These are phyloP conservation scores for Psilocybe tampanensis DNA, from an alignment of 768 basidiomycete species.

Conservation along the genomic window DNA sequence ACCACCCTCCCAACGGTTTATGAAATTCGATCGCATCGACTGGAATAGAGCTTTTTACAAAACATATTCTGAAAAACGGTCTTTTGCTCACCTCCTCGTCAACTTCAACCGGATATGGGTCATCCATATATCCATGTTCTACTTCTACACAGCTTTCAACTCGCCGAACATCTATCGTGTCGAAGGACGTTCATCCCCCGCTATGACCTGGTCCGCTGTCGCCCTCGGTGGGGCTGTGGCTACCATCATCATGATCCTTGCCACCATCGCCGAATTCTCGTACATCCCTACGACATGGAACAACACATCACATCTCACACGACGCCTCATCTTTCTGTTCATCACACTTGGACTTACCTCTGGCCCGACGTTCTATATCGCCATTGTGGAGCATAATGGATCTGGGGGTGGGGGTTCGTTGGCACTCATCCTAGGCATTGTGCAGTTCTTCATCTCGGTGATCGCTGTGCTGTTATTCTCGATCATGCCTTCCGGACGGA, in stretches of 20 bases:
- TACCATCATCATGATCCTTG: constrained; percentile 94
- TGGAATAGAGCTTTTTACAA: constrained; percentile 99
- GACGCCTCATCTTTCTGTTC: constrained; percentile 85
- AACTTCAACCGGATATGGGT: constrained; percentile 99
- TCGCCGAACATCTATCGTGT: constrained; percentile 82
- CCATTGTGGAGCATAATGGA: constrained; percentile 72
- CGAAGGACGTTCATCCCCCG: constrained; percentile 58
- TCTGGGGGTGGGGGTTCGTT: constrained; percentile 70
- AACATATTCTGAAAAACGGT: constrained; percentile 97
- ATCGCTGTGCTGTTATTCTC: constrained; percentile 86
- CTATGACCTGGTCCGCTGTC: constrained; percentile 91
- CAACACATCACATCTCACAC: constrained; percentile 94
- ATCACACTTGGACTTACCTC: constrained; percentile 90
- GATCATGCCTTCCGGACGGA: constrained; percentile 92
- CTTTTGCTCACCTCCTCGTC: constrained; percentile 94
- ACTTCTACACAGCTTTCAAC: constrained; percentile 96
- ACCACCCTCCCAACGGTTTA: constrained; percentile 89
- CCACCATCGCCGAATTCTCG: constrained; percentile 93
- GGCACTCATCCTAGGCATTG: constrained; percentile 91
- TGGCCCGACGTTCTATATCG: constrained; percentile 94
- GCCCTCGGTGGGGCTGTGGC: constrained; percentile 96
- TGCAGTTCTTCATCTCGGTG: constrained; percentile 94
- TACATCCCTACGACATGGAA: constrained; percentile 99
- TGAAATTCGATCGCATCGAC: constrained; percentile 96
- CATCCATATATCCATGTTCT: constrained; percentile 92